Conservation (phyloP, 1,284 basidiomycete species). For the Puccinia horiana region DNA sequence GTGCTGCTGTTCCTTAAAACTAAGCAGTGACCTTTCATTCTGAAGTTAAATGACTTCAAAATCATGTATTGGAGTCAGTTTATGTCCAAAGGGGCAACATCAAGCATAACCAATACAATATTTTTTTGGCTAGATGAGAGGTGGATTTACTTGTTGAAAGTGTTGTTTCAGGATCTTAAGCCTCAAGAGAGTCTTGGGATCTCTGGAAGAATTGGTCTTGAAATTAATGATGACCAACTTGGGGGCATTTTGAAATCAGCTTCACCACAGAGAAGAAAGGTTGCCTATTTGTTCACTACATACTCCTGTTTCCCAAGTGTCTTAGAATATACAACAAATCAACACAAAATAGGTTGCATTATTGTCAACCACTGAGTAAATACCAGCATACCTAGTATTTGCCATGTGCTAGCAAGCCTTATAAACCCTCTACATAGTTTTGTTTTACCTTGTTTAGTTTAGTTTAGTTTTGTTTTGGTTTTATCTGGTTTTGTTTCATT, state of each 20-base stretch:
- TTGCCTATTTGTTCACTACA: constrained; percentile 79
- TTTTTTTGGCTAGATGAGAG: not conserved
- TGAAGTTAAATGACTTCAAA: constrained; percentile 42
- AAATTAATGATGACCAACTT: constrained; percentile 54
- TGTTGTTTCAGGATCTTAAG: constrained; percentile 42
- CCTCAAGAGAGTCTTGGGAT: constrained; percentile 40
- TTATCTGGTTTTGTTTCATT: no score
- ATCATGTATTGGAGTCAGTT: not conserved
- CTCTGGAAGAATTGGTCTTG: constrained; percentile 43
- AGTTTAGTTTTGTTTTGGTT: no score
- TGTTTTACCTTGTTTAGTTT: no score
- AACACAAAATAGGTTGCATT: not conserved
- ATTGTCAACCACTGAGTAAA: no score
- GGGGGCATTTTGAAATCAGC: constrained; percentile 69
- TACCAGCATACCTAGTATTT: no score
- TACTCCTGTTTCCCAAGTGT: constrained; percentile 96
- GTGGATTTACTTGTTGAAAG: constrained; percentile 42
- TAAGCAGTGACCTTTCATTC: constrained; percentile 45
- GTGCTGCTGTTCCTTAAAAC: constrained; percentile 41
- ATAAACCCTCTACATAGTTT: no score
- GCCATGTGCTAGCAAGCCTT: no score
- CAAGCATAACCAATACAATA: not conserved
- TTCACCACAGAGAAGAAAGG: constrained; percentile 87
- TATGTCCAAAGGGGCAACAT: not conserved
- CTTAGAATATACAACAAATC: constrained; percentile 32